Percentiles rank a stretch among this genome's conserved stretches.
phyloP scores from a whole-genome alignment of 2,329 filamentous ascomycete genomes.

The Ascochyta viciae-villosae region DNA sequence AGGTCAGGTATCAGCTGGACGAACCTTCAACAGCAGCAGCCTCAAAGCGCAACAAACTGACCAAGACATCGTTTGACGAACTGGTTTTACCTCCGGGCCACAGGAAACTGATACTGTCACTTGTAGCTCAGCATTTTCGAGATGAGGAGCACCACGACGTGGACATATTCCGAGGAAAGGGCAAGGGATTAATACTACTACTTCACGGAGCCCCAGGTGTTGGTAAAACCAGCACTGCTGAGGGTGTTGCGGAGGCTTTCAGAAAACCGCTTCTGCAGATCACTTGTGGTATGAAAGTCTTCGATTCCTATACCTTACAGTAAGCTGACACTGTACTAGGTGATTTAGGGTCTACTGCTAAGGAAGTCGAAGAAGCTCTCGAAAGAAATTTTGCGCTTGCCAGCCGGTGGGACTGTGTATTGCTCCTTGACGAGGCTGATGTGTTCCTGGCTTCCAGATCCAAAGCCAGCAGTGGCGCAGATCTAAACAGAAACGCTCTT shows the following conservation, averaged over 20 bases:
- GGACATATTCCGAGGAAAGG: constrained; percentile 12
- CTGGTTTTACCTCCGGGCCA: too few relatives aligned
- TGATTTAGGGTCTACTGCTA: too few relatives aligned
- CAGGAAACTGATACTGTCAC: too few relatives aligned
- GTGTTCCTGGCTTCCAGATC: constrained; percentile 46
- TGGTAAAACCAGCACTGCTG: constrained; percentile 35
- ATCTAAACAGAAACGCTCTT: constrained; percentile 43
- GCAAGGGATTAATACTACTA: constrained; percentile 30
- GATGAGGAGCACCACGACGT: too few relatives aligned
- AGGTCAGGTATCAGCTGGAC: too few relatives aligned
- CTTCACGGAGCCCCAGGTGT: constrained; percentile 33
- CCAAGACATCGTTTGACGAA: too few relatives aligned
- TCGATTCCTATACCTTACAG: too few relatives aligned
- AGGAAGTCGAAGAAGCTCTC: constrained; percentile 21
- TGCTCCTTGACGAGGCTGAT: constrained; percentile 48
- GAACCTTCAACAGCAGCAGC: too few relatives aligned
- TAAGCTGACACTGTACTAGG: too few relatives aligned
- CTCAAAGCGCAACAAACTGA: too few relatives aligned
- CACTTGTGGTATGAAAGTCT: constrained; percentile 2
- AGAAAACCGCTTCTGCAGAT: constrained; percentile 25
- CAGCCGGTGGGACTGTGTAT: constrained; percentile 21
- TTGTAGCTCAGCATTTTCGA: too few relatives aligned
- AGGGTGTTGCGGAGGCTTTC: constrained; percentile 23
- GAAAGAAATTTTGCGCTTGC: constrained; percentile 24
- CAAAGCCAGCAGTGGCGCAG: not conserved